Percentiles rank a stretch among this genome's conserved stretches.
These are phyloP conservation scores for Rhynchosporium agropyri DNA, from an alignment of 2,329 filamentous ascomycete species.

Conservation along the genomic window DNA sequence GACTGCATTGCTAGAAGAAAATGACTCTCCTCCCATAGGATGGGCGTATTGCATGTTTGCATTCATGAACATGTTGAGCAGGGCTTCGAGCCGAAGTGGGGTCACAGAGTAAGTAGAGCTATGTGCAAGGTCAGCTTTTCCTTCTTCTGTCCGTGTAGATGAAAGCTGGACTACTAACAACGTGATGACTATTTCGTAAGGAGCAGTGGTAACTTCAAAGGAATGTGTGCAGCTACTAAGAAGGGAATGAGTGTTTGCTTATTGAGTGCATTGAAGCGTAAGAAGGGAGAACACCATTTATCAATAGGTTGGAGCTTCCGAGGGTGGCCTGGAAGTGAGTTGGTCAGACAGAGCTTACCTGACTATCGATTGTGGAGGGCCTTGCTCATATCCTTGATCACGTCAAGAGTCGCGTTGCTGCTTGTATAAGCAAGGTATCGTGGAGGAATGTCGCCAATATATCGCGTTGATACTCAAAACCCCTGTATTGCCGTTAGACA, in stretches of 20 bases:
- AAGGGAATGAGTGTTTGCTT: constrained; percentile 28
- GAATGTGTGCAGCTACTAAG: constrained; percentile 27
- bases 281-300: constrained; percentile 20
- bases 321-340: constrained; percentile 22
- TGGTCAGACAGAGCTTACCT: constrained; percentile 33
- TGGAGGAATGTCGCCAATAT: constrained; percentile 28
- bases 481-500: neutral
- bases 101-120: neutral
- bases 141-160: neutral
- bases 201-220: constrained; percentile 21
- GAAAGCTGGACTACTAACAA: constrained; percentile 13
- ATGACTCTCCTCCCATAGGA: constrained; percentile 15
- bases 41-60: constrained; percentile 15
- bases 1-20: constrained; percentile 19
- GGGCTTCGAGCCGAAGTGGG: constrained; percentile 1
- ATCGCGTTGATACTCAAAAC: constrained; percentile 4
- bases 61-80: constrained; percentile 29
- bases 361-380: constrained; percentile 31
- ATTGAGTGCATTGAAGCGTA: constrained; percentile 11
- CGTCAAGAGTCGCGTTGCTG: constrained; percentile 29
- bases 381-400: constrained; percentile 4
- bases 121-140: constrained; percentile 11
- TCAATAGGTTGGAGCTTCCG: constrained; percentile 13
- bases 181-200: constrained; percentile 15
- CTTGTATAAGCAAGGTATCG: constrained; percentile 25